phyloP scores from a whole-genome alignment of 1,284 basidiomycete species.

The Chondrostereum purpureum region DNA sequence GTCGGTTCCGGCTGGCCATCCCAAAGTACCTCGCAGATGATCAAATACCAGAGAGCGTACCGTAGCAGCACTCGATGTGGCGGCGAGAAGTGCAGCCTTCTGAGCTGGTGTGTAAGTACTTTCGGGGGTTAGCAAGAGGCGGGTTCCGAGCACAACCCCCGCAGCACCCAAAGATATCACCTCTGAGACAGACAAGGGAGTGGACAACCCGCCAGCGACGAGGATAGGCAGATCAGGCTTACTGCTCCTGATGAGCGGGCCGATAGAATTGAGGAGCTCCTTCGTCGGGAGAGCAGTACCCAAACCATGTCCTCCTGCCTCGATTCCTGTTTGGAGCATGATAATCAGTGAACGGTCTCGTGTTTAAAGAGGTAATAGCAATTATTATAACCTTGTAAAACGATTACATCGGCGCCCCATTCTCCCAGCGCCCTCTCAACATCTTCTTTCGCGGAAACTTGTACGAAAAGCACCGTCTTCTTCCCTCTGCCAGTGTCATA shows the following conservation, averaged over 20 bases:
- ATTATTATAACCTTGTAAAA: conserved; percentile 75
- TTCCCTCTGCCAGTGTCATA: conserved; percentile 34
- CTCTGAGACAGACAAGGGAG: conserved; percentile 57
- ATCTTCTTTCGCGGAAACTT: conserved; percentile 52
- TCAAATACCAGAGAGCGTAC: conserved; percentile 67
- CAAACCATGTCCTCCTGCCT: conserved; percentile 71
- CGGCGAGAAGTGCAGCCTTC: conserved; percentile 48
- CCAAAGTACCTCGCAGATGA: conserved; percentile 46
- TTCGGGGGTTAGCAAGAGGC: conserved; percentile 65
- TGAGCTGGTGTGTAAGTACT: conserved; percentile 51
- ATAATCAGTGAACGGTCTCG: too few relatives aligned
- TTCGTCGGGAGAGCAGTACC: conserved; percentile 48
- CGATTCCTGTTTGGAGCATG: conserved; percentile 50
- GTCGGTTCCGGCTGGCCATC: conserved; percentile 65
- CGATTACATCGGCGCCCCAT: conserved; percentile 64
- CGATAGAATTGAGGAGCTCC: conserved; percentile 48
- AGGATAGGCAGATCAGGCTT: conserved; percentile 52
- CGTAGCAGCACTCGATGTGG: conserved; percentile 36
- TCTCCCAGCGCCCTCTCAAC: conserved; percentile 47
- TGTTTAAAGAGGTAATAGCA: too few relatives aligned
- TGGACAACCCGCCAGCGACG: conserved; percentile 55
- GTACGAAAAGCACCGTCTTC: conserved; percentile 55
- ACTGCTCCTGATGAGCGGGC: conserved; percentile 33
- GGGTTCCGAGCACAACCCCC: conserved; percentile 65
- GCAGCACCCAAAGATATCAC: conserved; percentile 58